A percentile compares a stretch with the other conserved stretches of the same genome.
Conservation (phyloP, 2,329 filamentous ascomycete species). For the Diaporthe citri region DNA sequence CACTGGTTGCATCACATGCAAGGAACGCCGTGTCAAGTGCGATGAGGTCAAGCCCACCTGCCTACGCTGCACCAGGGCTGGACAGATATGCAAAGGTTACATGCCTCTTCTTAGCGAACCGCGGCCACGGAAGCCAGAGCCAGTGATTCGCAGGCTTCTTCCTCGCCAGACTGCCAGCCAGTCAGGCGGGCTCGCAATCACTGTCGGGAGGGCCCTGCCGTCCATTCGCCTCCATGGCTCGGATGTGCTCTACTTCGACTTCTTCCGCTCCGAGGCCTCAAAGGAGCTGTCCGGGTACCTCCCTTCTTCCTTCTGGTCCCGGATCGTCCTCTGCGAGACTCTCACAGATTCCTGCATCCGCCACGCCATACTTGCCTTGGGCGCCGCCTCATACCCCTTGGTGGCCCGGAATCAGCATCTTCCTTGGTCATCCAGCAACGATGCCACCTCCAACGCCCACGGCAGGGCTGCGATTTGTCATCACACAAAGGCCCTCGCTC, state of each 20-base stretch:
- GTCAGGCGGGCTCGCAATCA: background rate
- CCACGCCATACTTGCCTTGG: constrained; percentile 43
- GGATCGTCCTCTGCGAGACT: constrained; percentile 42
- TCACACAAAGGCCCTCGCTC: background rate
- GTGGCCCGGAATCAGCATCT: background rate
- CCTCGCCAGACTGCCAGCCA: background rate
- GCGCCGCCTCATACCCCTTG: constrained; percentile 37
- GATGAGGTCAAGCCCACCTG: constrained; percentile 46
- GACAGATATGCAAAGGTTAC: constrained; percentile 12
- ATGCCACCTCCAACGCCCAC: background rate
- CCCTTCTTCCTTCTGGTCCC: constrained; percentile 44
- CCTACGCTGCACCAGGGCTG: constrained; percentile 34
- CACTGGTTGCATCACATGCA: constrained; percentile 43
- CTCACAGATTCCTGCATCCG: constrained; percentile 41
- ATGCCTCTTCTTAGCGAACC: background rate
- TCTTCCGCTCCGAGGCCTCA: constrained; percentile 42
- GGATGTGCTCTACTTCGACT: constrained; percentile 42
- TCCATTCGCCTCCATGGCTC: constrained; percentile 26
- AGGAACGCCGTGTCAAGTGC: constrained; percentile 44
- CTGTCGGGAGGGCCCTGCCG: background rate
- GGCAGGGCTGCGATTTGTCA: constrained; percentile 10
- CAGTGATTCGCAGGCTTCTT: constrained; percentile 5
- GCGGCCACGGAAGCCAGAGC: background rate
- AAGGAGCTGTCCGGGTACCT: constrained; percentile 42
- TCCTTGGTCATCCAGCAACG: background rate